These are phyloP conservation scores for Ilyonectria sp. DNA, from an alignment of 2,329 filamentous ascomycete genomes.

Conservation along the genomic window DNA sequence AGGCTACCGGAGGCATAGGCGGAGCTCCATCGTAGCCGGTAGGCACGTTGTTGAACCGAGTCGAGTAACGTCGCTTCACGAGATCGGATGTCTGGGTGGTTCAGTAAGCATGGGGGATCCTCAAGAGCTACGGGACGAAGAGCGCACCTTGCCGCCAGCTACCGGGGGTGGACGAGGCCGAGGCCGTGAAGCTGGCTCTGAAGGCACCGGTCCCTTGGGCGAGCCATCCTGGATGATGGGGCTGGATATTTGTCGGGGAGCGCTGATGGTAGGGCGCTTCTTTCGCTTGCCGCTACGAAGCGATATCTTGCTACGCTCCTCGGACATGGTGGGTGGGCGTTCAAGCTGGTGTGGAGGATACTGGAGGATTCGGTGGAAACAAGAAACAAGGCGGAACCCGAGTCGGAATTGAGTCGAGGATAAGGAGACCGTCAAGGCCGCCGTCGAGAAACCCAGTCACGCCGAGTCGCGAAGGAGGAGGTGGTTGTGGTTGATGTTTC, in stretches of 20 bases:
- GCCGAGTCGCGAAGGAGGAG: constrained; percentile 1
- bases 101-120: constrained; percentile 36
- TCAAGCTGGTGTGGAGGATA: background rate
- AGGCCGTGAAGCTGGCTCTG: constrained; percentile 55
- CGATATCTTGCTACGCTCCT: constrained; percentile 74
- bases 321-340: constrained; percentile 65
- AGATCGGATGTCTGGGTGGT: constrained; percentile 78
- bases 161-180: constrained; percentile 64
- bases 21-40: constrained; percentile 80
- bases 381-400: background rate
- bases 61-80: constrained; percentile 95
- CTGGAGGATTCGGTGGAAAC: constrained; percentile 2
- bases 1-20: constrained; percentile 78
- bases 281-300: constrained; percentile 76
- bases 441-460: constrained; percentile 17
- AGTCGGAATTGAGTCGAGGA: background rate
- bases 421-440: constrained; percentile 17
- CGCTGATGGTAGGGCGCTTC: constrained; percentile 73
- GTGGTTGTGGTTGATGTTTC: constrained; percentile 29
- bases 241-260: constrained; percentile 74
- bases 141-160: constrained; percentile 69
- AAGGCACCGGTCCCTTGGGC: constrained; percentile 43
- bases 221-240: constrained; percentile 70
- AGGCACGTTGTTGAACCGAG: constrained; percentile 86
- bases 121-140: constrained; percentile 21